Evolutionary conservation across 1,139 yeast species (phyloP).

Genomic region (Pichia sp.): DNA sequence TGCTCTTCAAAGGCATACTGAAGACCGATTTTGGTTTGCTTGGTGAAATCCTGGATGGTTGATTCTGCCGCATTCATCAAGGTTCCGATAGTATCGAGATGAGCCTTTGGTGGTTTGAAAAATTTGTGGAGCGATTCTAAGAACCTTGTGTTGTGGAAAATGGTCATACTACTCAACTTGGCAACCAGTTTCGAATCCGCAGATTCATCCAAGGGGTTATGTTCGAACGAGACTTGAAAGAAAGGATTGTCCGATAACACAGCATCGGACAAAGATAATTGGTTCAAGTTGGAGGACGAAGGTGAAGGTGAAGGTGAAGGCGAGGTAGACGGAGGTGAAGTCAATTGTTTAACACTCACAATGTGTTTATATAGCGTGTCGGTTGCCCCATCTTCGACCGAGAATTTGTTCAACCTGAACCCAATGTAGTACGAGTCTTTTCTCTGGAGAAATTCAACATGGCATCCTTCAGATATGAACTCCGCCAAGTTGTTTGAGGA

Average conservation of each 20-base stretch:
- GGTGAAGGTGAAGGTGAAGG: slow-evolving; percentile 27
- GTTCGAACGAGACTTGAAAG: slow-evolving; percentile 77
- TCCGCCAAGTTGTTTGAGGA: slow-evolving; percentile 57
- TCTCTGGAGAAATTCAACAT: slow-evolving; percentile 67
- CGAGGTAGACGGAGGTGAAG: slow-evolving; percentile 25
- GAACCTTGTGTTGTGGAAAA: slow-evolving; percentile 79
- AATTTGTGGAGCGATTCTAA: slow-evolving; percentile 70
- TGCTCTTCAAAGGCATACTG: slow-evolving; percentile 94
- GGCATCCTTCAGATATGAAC: slow-evolving; percentile 77
- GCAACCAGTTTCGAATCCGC: slow-evolving; percentile 79
- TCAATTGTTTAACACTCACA: slow-evolving; percentile 74
- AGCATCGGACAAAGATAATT: background rate
- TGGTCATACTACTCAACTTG: slow-evolving; percentile 80
- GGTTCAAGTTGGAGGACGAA: background rate
- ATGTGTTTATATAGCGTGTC: slow-evolving; percentile 73
- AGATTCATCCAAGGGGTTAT: slow-evolving; percentile 74
- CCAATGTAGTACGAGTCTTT: slow-evolving; percentile 72
- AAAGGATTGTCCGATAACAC: slow-evolving; percentile 46
- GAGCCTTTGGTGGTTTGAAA: slow-evolving; percentile 83
- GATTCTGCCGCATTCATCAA: slow-evolving; percentile 94
- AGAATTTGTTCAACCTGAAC: slow-evolving; percentile 73
- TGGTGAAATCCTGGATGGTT: slow-evolving; percentile 84
- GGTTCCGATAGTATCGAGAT: slow-evolving; percentile 84
- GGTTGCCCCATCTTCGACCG: slow-evolving; percentile 83
- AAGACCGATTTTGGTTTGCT: slow-evolving; percentile 86